phyloP scores from a whole-genome alignment of 441 rosid genomes.

The Adansonia gregorii region DNA sequence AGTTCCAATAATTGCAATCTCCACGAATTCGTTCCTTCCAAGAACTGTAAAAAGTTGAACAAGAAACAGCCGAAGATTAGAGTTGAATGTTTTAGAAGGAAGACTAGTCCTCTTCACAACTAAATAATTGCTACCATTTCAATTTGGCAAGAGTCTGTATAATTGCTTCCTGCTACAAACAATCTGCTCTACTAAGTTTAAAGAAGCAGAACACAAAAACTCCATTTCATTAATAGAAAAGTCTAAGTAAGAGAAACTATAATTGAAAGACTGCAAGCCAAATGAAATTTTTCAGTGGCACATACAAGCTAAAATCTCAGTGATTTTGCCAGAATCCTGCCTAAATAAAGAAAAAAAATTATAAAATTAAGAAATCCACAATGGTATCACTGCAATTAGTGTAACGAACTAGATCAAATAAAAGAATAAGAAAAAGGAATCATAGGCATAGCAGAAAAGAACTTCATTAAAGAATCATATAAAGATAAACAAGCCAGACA shows the following conservation, averaged over 20 bases:
- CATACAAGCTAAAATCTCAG: not conserved
- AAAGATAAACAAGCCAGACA: not conserved
- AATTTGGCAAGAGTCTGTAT: not conserved
- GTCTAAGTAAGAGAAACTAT: not conserved
- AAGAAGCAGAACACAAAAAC: not conserved
- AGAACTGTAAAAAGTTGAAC: slow-evolving; percentile 16
- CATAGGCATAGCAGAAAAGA: not conserved
- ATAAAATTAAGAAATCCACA: slow-evolving; percentile 17
- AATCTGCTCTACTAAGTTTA: not conserved
- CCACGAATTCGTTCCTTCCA: not conserved
- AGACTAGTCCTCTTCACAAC: slow-evolving; percentile 1
- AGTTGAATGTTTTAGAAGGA: not conserved
- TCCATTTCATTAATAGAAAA: not conserved
- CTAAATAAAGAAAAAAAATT: not conserved
- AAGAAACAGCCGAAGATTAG: not conserved
- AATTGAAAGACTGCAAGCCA: not conserved
- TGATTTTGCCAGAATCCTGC: not conserved
- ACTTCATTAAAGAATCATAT: slow-evolving; percentile 20
- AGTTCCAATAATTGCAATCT: slow-evolving; percentile 10
- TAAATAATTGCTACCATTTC: not conserved
- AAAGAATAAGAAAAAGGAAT: not conserved
- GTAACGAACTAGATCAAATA: not conserved
- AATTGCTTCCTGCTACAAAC: not conserved
- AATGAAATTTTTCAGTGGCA: not conserved
- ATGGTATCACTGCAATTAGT: not conserved